These are phyloP conservation scores for Stereum hirsutum DNA, from an alignment of 1,284 basidiomycete species.

Conservation along the genomic window DNA sequence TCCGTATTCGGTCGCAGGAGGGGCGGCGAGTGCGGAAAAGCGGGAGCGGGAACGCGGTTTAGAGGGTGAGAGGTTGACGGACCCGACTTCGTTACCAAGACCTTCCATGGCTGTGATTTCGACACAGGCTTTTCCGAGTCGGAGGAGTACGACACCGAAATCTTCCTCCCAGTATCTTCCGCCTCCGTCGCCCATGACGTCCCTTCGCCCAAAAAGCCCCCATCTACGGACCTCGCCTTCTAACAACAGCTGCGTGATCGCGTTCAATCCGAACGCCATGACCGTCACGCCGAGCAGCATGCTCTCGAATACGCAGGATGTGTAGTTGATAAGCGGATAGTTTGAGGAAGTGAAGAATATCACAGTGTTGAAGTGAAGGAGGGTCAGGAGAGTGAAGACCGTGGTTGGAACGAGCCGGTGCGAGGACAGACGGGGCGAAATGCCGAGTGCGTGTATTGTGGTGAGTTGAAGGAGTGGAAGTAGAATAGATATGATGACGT, in stretches of 20 bases:
- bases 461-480: conserved; percentile 64
- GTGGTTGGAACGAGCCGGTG: conserved; percentile 60
- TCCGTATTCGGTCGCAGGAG: too few species aligned
- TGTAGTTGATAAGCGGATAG: conserved; percentile 64
- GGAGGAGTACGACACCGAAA: conserved; percentile 58
- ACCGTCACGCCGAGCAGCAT: conserved; percentile 43
- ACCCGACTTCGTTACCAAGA: conserved; percentile 63
- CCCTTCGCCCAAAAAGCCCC: conserved; percentile 34
- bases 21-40: too few species aligned
- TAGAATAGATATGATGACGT: conserved; percentile 56
- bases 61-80: conserved; percentile 27
- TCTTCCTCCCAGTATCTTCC: conserved; percentile 73
- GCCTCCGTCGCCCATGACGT: conserved; percentile 33
- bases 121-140: conserved; percentile 63
- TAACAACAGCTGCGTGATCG: conserved; percentile 53
- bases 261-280: conserved; percentile 48
- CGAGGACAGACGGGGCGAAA: conserved; percentile 48
- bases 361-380: conserved; percentile 58
- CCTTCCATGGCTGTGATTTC: conserved; percentile 65
- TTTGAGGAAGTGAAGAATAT: conserved; percentile 36
- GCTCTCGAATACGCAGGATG: conserved; percentile 63
- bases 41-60: too few species aligned
- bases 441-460: conserved; percentile 53
- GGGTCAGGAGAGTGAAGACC: conserved; percentile 44
- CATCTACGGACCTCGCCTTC: conserved; percentile 38